phyloP scores from a whole-genome alignment of 2,329 filamentous ascomycete species.

The Exophiala lecanii-corni region DNA sequence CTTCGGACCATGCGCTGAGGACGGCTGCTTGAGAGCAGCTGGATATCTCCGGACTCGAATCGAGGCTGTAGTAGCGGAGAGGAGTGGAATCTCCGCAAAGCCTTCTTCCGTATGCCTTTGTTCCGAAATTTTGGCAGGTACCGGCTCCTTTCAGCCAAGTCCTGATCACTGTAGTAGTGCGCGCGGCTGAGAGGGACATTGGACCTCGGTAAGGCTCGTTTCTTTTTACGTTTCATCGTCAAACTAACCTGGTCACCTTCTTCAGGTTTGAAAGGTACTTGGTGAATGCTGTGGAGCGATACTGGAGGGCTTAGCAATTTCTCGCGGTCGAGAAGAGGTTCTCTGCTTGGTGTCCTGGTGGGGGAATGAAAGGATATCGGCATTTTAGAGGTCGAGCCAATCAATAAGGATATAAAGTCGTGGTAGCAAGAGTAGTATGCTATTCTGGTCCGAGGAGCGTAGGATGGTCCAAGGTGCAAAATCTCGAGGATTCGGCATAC shows the following conservation, averaged over 20 bases:
- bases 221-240: constrained; percentile 22
- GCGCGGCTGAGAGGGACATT: background rate
- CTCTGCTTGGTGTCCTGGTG: constrained; percentile 5
- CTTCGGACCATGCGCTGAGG: constrained; percentile 8
- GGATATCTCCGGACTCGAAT: constrained; percentile 5
- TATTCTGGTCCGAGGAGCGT: background rate
- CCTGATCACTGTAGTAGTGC: background rate
- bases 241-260: constrained; percentile 18
- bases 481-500: too few relatives aligned
- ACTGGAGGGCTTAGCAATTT: constrained; percentile 20
- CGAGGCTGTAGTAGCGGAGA: constrained; percentile 10
- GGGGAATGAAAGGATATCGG: constrained; percentile 8
- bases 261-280: constrained; percentile 21
- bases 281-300: constrained; percentile 13
- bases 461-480: too few relatives aligned
- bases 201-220: constrained; percentile 4
- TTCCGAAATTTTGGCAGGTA: background rate
- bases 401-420: background rate
- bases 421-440: background rate
- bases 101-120: background rate
- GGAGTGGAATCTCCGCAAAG: constrained; percentile 11
- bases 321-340: constrained; percentile 12
- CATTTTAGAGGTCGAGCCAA: constrained; percentile 4
- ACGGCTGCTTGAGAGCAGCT: constrained; percentile 1
- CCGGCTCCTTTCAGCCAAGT: background rate